Percentiles rank a stretch among this genome's conserved stretches.
Conservation (phyloP, 768 basidiomycete species). For the Asterophora parasitica region DNA sequence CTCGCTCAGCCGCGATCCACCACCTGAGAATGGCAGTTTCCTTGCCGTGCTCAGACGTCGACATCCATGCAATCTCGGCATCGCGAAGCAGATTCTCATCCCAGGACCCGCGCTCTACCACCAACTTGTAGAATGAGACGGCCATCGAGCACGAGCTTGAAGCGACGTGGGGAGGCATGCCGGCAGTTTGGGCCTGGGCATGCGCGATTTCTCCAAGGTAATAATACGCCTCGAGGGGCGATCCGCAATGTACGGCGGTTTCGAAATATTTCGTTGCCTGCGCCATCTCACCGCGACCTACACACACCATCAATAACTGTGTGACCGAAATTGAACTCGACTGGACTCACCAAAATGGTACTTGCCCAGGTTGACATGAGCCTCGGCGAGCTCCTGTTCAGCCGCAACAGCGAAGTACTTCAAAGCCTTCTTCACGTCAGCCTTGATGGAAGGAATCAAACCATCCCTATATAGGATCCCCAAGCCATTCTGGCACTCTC, state of each 20-base stretch:
- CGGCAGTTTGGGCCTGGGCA: constrained; percentile 41
- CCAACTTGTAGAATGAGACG: constrained; percentile 90
- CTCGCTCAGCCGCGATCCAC: constrained; percentile 93
- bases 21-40: constrained; percentile 87
- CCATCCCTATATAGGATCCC: constrained; percentile 94
- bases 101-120: constrained; percentile 88
- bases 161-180: constrained; percentile 41
- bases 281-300: constrained; percentile 66
- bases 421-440: constrained; percentile 61
- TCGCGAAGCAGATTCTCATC: constrained; percentile 77
- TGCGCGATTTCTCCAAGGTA: constrained; percentile 85
- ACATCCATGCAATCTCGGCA: constrained; percentile 72
- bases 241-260: constrained; percentile 78
- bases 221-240: constrained; percentile 92
- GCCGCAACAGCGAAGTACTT: constrained; percentile 74
- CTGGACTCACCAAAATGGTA: constrained; percentile 51
- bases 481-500: constrained; percentile 84
- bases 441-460: constrained; percentile 58
- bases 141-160: constrained; percentile 84
- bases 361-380: constrained; percentile 88
- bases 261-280: constrained; percentile 76
- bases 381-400: constrained; percentile 85
- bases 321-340: not conserved
- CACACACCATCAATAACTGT: constrained; percentile 8
- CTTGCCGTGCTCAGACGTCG: constrained; percentile 64